Conservation (phyloP, 371 early-diverging fungal species). For the Funneliformis caledonium region DNA sequence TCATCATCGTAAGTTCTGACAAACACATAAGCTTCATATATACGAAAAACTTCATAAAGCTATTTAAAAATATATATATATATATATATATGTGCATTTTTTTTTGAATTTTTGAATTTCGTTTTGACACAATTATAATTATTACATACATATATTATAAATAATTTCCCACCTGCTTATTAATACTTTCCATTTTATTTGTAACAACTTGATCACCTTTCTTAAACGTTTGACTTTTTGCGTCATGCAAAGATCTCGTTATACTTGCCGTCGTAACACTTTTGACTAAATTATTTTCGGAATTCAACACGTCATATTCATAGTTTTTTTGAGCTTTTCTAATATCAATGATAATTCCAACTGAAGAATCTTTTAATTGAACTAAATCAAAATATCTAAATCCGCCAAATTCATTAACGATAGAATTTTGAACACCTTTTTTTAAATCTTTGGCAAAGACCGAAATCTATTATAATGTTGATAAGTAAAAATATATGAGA, state of each 20-base stretch:
- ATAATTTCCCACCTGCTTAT: neutral
- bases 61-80: too few species aligned
- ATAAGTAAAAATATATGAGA: too few species aligned
- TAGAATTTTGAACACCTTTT: conserved; percentile 54
- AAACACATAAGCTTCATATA: neutral
- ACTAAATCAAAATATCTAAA: neutral
- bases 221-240: conserved; percentile 51
- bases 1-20: neutral
- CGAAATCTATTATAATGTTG: conserved; percentile 49
- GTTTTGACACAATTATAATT: too few species aligned
- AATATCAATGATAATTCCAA: neutral
- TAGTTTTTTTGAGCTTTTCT: neutral
- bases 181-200: neutral
- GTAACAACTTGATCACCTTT: neutral
- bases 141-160: neutral
- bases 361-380: neutral
- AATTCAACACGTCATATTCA: neutral
- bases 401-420: neutral
- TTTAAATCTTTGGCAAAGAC: conserved; percentile 92
- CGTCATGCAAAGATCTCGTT: conserved; percentile 47
- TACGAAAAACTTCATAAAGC: neutral
- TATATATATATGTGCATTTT: too few species aligned
- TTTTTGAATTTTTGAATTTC: too few species aligned
- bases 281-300: neutral
- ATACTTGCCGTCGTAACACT: conserved; percentile 49